Evolutionary conservation across 441 rosid genomes (phyloP).

Genomic region (Theobroma grandiflorum): DNA sequence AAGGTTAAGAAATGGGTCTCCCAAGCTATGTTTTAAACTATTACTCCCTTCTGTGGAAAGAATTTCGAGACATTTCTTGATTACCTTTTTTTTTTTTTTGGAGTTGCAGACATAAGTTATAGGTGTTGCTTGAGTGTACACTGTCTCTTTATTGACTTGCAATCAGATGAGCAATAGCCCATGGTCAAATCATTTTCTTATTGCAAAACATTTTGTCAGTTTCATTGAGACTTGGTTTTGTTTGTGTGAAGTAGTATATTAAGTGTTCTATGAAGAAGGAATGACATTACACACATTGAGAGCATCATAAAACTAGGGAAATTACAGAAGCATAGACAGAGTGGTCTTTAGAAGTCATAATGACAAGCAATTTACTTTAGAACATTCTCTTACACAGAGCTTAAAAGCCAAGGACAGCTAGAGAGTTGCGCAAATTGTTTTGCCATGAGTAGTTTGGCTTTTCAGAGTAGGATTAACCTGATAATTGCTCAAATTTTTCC

Average conservation of each 20-base stretch:
- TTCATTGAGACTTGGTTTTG: background rate
- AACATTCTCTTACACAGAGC: too few relatives aligned
- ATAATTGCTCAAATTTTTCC: too few relatives aligned
- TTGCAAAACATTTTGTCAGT: background rate
- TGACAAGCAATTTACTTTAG: background rate
- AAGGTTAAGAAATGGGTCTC: background rate
- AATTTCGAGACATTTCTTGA: background rate
- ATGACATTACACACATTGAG: background rate
- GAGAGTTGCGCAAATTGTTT: too few relatives aligned
- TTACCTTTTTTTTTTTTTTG: background rate
- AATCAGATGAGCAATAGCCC: background rate
- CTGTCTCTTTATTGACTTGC: background rate
- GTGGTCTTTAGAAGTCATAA: background rate
- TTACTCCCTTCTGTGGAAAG: background rate
- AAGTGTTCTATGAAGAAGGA: background rate
- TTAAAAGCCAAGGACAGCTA: too few relatives aligned
- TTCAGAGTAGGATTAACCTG: too few relatives aligned
- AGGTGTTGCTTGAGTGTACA: background rate
- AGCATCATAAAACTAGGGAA: slow-evolving; percentile 2
- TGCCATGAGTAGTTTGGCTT: too few relatives aligned
- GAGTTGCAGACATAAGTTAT: background rate
- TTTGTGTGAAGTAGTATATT: background rate
- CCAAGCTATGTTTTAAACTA: background rate
- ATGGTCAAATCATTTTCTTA: background rate
- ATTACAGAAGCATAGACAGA: background rate